phyloP scores from a whole-genome alignment of 805 yeast genomes.

The Pichia rugopelliculosa region DNA sequence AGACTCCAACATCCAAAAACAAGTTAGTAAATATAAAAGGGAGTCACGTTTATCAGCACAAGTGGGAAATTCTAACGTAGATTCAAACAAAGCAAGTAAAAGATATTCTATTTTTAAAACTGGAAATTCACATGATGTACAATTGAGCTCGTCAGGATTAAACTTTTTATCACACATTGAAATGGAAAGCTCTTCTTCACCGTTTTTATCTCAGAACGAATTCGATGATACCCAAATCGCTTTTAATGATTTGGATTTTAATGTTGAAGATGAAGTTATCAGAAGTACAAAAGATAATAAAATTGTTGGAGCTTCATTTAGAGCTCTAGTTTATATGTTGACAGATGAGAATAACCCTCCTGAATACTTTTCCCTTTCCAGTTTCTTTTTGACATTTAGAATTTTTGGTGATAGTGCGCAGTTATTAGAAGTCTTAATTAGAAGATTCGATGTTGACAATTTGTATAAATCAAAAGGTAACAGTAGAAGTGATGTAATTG shows the following conservation, averaged over 20 bases:
- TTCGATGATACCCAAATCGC: conserved; percentile 13
- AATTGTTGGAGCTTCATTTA: conserved; percentile 63
- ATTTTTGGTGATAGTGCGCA: conserved; percentile 62
- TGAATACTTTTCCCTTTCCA: conserved; percentile 58
- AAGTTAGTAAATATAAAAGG: conserved; percentile 15
- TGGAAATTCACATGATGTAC: conserved; percentile 43
- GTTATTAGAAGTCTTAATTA: conserved; percentile 58
- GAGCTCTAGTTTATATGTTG: conserved; percentile 55
- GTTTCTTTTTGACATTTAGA: conserved; percentile 72
- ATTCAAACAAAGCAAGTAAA: conserved; percentile 20
- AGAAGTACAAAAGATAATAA: conserved; percentile 41
- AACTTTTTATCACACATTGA: conserved; percentile 30
- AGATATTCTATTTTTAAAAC: conserved; percentile 45
- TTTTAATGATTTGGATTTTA: conserved; percentile 8
- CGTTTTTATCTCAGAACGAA: conserved; percentile 24
- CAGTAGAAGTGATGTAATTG: conserved; percentile 29
- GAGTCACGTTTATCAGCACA: conserved; percentile 4
- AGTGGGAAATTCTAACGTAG: too few species aligned
- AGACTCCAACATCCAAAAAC: conserved; percentile 26
- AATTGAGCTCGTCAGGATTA: conserved; percentile 41
- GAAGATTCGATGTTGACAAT: conserved; percentile 52
- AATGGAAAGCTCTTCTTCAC: conserved; percentile 18
- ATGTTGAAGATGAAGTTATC: conserved; percentile 38
- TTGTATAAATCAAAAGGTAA: conserved; percentile 22
- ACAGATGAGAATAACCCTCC: conserved; percentile 62